Evolutionary conservation across 768 basidiomycete species (phyloP).

Genomic region (Naganishia vaughanmartiniae): DNA sequence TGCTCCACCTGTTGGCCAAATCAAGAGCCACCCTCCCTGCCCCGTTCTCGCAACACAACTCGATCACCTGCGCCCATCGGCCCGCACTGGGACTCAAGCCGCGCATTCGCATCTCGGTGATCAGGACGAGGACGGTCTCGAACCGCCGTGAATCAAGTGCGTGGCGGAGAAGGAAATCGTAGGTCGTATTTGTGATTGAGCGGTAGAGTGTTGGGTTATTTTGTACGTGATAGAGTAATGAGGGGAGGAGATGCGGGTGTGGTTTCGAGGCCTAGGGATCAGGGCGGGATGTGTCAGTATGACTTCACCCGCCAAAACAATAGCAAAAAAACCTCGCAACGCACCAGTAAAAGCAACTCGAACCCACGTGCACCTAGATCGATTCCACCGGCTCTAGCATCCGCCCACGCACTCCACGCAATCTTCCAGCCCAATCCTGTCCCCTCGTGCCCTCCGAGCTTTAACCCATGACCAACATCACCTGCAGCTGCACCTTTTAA

Average conservation of each 20-base stretch:
- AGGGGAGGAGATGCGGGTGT: conserved; percentile 49
- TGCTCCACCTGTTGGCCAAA: conserved; percentile 64
- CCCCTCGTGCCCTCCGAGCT: conserved; percentile 1
- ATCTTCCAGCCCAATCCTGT: conserved; percentile 35
- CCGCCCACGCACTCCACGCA: conserved; percentile 37
- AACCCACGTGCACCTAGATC: conserved; percentile 55
- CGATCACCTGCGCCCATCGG: conserved; percentile 60
- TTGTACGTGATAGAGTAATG: conserved; percentile 59
- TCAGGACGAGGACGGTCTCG: conserved; percentile 64
- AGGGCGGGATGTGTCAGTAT: background rate
- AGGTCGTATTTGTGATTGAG: conserved; percentile 48
- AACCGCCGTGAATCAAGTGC: conserved; percentile 60
- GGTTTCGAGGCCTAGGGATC: conserved; percentile 45
- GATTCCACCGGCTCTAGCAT: conserved; percentile 36
- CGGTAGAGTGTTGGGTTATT: conserved; percentile 54
- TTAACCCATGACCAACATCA: background rate
- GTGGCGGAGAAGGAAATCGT: conserved; percentile 58
- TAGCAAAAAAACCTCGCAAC: conserved; percentile 30
- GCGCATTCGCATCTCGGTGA: conserved; percentile 61
- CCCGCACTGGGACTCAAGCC: conserved; percentile 59
- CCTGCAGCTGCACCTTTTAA: background rate
- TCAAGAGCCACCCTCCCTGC: conserved; percentile 70
- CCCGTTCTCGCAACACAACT: conserved; percentile 59
- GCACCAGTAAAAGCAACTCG: conserved; percentile 64
- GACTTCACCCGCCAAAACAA: conserved; percentile 49